Evolutionary conservation across 129 eudicot species (phyloP).

Genomic region (Tanacetum coccineum): DNA sequence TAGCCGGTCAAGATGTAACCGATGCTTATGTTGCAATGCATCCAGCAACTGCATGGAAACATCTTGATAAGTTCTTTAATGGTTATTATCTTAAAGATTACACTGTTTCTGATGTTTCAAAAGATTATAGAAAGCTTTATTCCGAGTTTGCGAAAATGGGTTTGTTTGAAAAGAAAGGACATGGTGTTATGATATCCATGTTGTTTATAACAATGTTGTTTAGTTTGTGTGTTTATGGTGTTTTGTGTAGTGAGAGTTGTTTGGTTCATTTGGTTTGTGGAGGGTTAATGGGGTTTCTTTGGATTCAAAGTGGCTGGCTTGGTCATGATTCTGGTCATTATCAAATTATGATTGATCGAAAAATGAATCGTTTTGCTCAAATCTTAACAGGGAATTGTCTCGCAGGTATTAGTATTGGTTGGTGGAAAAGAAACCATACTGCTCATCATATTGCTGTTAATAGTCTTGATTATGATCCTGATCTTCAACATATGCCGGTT

Average conservation of each 20-base stretch:
- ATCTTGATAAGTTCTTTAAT: too few relatives aligned
- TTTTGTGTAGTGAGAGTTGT: slow-evolving; percentile 32
- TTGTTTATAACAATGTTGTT: too few relatives aligned
- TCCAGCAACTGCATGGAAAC: too few relatives aligned
- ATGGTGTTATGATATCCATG: too few relatives aligned
- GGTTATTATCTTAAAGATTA: too few relatives aligned
- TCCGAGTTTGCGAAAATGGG: too few relatives aligned
- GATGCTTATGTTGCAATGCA: too few relatives aligned
- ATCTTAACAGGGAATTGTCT: slow-evolving; percentile 54
- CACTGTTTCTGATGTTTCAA: too few relatives aligned
- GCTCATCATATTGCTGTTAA: slow-evolving; percentile 72
- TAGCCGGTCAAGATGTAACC: too few relatives aligned
- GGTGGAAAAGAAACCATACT: slow-evolving; percentile 81
- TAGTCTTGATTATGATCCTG: too few relatives aligned
- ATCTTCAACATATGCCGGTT: slow-evolving; percentile 65
- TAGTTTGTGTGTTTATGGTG: slow-evolving; percentile 68
- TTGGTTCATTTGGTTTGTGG: slow-evolving; percentile 47
- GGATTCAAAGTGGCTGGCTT: slow-evolving; percentile 83
- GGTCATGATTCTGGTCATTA: slow-evolving; percentile 83
- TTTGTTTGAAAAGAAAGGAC: too few relatives aligned
- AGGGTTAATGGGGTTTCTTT: slow-evolving; percentile 50
- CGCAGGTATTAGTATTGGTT: slow-evolving; percentile 66
- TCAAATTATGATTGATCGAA: slow-evolving; percentile 43
- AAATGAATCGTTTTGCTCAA: slow-evolving; percentile 34
- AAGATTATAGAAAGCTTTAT: too few relatives aligned